Percentiles rank a stretch among this genome's conserved stretches.
These are phyloP conservation scores for Aspergillus candidus DNA, from an alignment of 2,329 filamentous ascomycete genomes.

Conservation along the genomic window DNA sequence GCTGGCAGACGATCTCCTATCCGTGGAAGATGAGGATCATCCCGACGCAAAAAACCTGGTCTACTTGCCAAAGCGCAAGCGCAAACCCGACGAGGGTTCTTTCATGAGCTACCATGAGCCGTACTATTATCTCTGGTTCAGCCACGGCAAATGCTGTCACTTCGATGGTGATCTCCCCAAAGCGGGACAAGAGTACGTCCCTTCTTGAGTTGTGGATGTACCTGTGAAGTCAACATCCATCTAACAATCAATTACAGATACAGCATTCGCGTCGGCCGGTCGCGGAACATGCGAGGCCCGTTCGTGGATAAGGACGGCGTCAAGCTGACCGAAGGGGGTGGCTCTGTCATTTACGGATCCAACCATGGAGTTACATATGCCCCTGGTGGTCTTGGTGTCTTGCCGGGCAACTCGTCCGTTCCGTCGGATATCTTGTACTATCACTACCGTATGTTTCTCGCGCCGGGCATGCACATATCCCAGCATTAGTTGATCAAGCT, in stretches of 20 bases:
- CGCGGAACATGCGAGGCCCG: slow-evolving; percentile 26
- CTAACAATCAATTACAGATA: slow-evolving; percentile 16
- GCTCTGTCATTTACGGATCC: slow-evolving; percentile 31
- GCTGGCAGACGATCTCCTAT: slow-evolving; percentile 25
- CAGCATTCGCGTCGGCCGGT: slow-evolving; percentile 33
- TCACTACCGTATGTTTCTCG: slow-evolving; percentile 28
- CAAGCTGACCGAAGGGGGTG: slow-evolving; percentile 27
- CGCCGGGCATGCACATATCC: background rate
- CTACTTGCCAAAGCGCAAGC: slow-evolving; percentile 13
- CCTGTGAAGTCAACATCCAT: too few relatives aligned
- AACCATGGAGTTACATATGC: slow-evolving; percentile 36
- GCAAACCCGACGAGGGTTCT: slow-evolving; percentile 29
- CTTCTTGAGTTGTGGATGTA: too few relatives aligned
- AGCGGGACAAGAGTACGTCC: slow-evolving; percentile 27
- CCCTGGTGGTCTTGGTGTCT: slow-evolving; percentile 32
- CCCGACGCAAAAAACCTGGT: slow-evolving; percentile 26
- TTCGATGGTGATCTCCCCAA: slow-evolving; percentile 23
- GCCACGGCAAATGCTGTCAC: slow-evolving; percentile 33
- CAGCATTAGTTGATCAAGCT: background rate
- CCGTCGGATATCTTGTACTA: slow-evolving; percentile 34
- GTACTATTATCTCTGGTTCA: slow-evolving; percentile 38
- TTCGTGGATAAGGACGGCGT: slow-evolving; percentile 28
- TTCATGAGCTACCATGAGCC: slow-evolving; percentile 31
- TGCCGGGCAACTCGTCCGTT: slow-evolving; percentile 18
- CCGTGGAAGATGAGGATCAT: slow-evolving; percentile 16